A percentile compares a stretch with the other conserved stretches of the same genome.
Conservation (phyloP, 2,329 filamentous ascomycete species). For the Samsoniella hepiali region DNA sequence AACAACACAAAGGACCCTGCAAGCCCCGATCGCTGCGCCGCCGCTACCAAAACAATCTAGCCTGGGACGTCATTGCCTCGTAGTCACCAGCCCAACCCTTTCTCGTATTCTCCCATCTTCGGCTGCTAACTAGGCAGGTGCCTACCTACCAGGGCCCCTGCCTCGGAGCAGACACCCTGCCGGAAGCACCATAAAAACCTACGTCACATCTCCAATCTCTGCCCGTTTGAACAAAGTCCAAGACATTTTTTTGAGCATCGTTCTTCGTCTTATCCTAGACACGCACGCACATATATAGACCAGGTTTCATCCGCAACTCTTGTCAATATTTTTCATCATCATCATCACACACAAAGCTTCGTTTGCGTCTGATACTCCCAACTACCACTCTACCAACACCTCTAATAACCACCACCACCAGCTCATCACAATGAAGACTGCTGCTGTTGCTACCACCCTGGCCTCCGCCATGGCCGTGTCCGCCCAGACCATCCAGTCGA, state of each 20-base stretch:
- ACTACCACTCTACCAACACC: neutral
- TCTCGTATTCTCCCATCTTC: neutral
- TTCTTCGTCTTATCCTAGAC: neutral
- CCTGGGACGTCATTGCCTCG: slow-evolving; percentile 2
- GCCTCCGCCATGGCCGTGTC: slow-evolving; percentile 11
- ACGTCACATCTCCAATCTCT: neutral
- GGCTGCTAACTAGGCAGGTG: neutral
- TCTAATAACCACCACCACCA: neutral
- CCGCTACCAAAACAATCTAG: neutral
- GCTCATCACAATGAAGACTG: slow-evolving; percentile 14
- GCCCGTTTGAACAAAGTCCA: neutral
- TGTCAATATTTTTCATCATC: neutral
- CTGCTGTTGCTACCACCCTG: slow-evolving; percentile 1
- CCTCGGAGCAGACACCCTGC: neutral
- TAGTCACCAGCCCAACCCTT: neutral
- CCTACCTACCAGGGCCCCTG: neutral
- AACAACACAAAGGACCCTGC: neutral
- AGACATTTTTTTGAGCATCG: neutral
- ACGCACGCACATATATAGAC: slow-evolving; percentile 3
- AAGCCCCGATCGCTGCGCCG: neutral
- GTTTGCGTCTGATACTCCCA: neutral
- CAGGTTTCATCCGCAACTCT: neutral
- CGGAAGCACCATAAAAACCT: neutral
- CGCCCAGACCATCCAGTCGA: slow-evolving; percentile 11
- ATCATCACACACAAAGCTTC: neutral